A percentile compares a stretch with the other conserved stretches of the same genome.
phyloP scores from a whole-genome alignment of 2,329 filamentous ascomycete genomes.

The Alternaria gansuensis region DNA sequence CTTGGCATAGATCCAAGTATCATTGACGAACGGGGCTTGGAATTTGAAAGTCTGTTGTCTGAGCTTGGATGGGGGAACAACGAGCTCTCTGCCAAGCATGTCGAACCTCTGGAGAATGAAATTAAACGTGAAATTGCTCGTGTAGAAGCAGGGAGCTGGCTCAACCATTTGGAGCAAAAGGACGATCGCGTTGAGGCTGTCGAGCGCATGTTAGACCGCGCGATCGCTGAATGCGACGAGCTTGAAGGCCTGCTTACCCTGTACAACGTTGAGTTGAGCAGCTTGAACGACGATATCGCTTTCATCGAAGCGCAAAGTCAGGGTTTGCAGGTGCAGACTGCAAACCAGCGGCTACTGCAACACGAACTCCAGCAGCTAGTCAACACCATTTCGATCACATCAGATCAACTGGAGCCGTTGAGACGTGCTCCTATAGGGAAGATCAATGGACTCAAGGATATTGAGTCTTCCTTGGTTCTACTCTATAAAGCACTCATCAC shows the following conservation, averaged over 20 bases:
- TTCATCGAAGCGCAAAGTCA: constrained; percentile 98
- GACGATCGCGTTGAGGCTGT: constrained; percentile 90
- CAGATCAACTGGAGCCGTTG: constrained; percentile 76
- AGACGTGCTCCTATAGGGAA: constrained; percentile 77
- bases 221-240: constrained; percentile 96
- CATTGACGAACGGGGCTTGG: constrained; percentile 77
- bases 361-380: constrained; percentile 89
- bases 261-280: constrained; percentile 88
- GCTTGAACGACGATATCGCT: constrained; percentile 91
- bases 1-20: constrained; percentile 80
- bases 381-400: constrained; percentile 87
- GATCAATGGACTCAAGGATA: constrained; percentile 73
- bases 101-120: constrained; percentile 82
- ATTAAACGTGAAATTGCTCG: constrained; percentile 88
- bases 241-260: constrained; percentile 92
- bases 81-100: constrained; percentile 75
- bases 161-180: constrained; percentile 82
- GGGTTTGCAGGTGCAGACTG: constrained; percentile 94
- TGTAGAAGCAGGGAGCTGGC: constrained; percentile 91
- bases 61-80: constrained; percentile 90
- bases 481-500: constrained; percentile 93
- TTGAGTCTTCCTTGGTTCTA: constrained; percentile 79
- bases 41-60: constrained; percentile 83
- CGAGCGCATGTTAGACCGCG: constrained; percentile 83
- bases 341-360: constrained; percentile 93